These are phyloP conservation scores for Cutaneotrichosporon cutaneum DNA, from an alignment of 1,284 basidiomycete species.

Conservation along the genomic window DNA sequence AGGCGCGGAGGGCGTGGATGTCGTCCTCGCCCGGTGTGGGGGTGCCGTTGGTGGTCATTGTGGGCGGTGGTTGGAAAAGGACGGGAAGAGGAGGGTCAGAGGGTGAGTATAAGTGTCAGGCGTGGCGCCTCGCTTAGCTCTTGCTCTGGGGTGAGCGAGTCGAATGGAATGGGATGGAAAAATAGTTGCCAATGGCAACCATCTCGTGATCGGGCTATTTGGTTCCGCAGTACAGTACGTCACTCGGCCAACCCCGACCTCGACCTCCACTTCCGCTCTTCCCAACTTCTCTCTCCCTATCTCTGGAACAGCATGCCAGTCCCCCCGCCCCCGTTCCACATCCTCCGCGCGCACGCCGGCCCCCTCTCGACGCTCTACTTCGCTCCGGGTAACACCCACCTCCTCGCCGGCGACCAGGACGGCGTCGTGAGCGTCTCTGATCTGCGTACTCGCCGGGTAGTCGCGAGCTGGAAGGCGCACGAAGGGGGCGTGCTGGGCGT, in stretches of 20 bases:
- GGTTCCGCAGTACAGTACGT: neutral
- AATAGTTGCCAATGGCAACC: constrained; percentile 6
- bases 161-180: neutral
- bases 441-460: constrained; percentile 66
- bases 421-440: constrained; percentile 58
- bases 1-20: constrained; percentile 20
- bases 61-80: neutral
- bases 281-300: neutral
- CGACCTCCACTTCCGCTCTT: neutral
- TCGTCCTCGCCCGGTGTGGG: constrained; percentile 52
- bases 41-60: neutral
- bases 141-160: neutral
- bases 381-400: constrained; percentile 67
- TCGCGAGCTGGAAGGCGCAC: constrained; percentile 75
- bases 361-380: constrained; percentile 59
- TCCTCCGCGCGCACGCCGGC: constrained; percentile 69
- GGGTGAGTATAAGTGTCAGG: neutral
- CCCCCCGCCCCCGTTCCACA: constrained; percentile 57
- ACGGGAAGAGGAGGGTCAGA: neutral
- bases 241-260: neutral
- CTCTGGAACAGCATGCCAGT: neutral
- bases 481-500: constrained; percentile 70
- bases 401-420: constrained; percentile 76
- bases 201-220: neutral
- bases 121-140: neutral